Evolutionary conservation across 495 filamentous ascomycete genomes (phyloP).

Genomic region (Glonium stellatum): DNA sequence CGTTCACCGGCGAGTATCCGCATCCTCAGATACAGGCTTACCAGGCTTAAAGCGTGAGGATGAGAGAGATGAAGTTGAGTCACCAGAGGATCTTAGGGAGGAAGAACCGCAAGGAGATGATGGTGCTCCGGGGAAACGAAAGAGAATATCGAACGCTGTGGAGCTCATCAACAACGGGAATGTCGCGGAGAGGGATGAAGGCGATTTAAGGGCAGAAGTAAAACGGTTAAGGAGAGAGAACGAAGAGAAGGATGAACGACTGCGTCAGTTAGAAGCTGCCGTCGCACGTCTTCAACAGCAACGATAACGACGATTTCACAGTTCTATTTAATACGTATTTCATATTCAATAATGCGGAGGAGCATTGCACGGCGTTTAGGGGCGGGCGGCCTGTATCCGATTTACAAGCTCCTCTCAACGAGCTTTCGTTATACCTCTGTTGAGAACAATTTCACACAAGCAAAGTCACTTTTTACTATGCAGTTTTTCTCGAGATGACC

Average conservation of each 20-base stretch:
- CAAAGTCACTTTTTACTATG: neutral
- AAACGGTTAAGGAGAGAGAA: slow-evolving; percentile 52
- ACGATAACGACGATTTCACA: slow-evolving; percentile 1
- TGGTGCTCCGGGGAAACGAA: slow-evolving; percentile 41
- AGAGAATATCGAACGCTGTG: slow-evolving; percentile 29
- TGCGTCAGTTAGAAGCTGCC: slow-evolving; percentile 28
- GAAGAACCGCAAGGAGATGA: slow-evolving; percentile 6
- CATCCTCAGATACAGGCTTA: slow-evolving; percentile 42
- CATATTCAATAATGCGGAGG: neutral
- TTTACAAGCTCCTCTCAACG: neutral
- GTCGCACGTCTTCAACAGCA: slow-evolving; percentile 16
- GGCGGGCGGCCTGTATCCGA: neutral
- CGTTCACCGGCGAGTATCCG: slow-evolving; percentile 44
- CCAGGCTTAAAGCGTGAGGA: slow-evolving; percentile 18
- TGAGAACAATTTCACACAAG: neutral
- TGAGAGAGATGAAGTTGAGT: neutral
- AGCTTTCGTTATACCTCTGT: neutral
- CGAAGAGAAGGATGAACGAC: slow-evolving; percentile 32
- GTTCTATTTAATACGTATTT: neutral
- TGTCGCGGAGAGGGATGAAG: slow-evolving; percentile 40
- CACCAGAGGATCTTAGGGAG: neutral
- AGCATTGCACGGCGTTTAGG: neutral
- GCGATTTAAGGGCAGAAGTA: slow-evolving; percentile 50
- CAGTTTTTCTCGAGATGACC: neutral
- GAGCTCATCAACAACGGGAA: slow-evolving; percentile 11